These are phyloP conservation scores for Blastobotrys raffinosifermentans DNA, from an alignment of 1,139 yeast genomes.

Conservation along the genomic window DNA sequence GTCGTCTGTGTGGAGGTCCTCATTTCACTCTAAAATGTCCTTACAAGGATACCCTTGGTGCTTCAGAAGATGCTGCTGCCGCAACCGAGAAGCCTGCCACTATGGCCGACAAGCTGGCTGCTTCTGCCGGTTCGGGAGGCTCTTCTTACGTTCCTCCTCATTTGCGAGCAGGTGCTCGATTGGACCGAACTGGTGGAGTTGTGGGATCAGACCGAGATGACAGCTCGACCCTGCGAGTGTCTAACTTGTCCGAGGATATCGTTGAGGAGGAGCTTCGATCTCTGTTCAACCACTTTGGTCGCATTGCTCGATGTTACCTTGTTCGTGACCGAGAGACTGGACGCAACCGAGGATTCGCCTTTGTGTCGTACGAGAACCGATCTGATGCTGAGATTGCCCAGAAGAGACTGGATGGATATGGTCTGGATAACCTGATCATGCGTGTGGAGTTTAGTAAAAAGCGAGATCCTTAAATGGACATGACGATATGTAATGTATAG, in stretches of 20 bases:
- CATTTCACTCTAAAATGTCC: conserved; percentile 97
- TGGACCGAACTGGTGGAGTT: conserved; percentile 28
- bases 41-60: conserved; percentile 81
- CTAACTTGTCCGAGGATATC: conserved; percentile 84
- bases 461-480: conserved; percentile 6
- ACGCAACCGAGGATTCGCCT: conserved; percentile 95
- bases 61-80: conserved; percentile 38
- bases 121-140: conserved; percentile 30
- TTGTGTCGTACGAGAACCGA: conserved; percentile 73
- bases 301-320: conserved; percentile 70
- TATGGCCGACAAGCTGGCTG: conserved; percentile 11
- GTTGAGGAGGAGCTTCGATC: conserved; percentile 76
- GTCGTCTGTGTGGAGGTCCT: conserved; percentile 92
- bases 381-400: conserved; percentile 71
- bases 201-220: conserved; percentile 58
- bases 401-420: conserved; percentile 78
- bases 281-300: conserved; percentile 63
- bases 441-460: conserved; percentile 36
- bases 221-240: conserved; percentile 79
- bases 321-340: conserved; percentile 93
- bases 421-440: conserved; percentile 87
- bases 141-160: conserved; percentile 75
- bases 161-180: conserved; percentile 55
- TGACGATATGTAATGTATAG: neutral
- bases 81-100: conserved; percentile 38